Evolutionary conservation across 192 early-diverging fungal species (phyloP).

Genomic region (Linnemannia exigua): DNA sequence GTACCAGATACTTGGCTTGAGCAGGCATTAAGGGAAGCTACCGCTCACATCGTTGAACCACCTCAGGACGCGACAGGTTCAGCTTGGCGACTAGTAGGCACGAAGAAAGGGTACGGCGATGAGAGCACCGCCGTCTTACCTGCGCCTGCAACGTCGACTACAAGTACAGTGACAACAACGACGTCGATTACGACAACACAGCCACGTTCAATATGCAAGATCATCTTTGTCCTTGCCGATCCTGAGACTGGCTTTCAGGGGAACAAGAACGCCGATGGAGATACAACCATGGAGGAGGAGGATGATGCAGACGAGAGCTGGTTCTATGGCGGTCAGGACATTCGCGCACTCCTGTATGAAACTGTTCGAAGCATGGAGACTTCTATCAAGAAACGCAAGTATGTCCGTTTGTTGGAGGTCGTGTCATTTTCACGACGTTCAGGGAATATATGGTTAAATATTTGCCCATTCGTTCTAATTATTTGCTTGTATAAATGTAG

Average conservation of each 20-base stretch:
- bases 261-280: neutral
- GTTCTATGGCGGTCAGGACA: constrained; percentile 23
- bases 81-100: neutral
- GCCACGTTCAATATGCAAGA: constrained; percentile 9
- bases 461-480: neutral
- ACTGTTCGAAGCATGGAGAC: constrained; percentile 19
- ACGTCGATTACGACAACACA: neutral
- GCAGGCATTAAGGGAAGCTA: constrained; percentile 40
- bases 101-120: neutral
- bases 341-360: constrained; percentile 4
- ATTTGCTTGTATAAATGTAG: neutral
- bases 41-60: constrained; percentile 42
- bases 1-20: constrained; percentile 11
- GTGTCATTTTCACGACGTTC: neutral
- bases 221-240: constrained; percentile 33
- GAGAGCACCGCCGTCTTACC: neutral
- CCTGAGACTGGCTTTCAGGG: neutral
- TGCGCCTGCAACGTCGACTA: neutral
- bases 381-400: constrained; percentile 26
- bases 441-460: neutral
- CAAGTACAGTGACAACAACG: neutral
- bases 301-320: neutral
- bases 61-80: neutral
- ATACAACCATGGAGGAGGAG: constrained; percentile 7
- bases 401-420: neutral